Evolutionary conservation across 495 filamentous ascomycete genomes (phyloP).

Genomic region (Alectoria sarmentosa): DNA sequence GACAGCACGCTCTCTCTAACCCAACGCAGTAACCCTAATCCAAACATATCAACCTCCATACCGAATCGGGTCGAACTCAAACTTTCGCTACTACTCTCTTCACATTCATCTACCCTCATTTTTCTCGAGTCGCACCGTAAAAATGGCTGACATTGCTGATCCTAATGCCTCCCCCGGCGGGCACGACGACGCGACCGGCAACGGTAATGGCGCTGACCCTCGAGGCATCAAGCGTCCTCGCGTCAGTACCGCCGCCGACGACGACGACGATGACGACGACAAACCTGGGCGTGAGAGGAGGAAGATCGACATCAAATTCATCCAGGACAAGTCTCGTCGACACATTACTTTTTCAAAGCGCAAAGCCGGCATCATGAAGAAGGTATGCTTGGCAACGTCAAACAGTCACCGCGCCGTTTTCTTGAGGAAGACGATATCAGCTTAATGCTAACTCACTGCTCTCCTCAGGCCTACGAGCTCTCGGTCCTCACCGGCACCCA

Average conservation of each 20-base stretch:
- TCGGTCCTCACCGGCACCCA: constrained; percentile 98
- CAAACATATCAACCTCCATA: constrained; percentile 19
- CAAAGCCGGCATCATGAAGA: constrained; percentile 99
- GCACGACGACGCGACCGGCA: constrained; percentile 47
- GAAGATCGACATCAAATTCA: constrained; percentile 99
- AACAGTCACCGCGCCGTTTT: constrained; percentile 9
- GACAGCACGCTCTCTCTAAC: constrained; percentile 17
- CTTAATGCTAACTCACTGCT: constrained; percentile 2
- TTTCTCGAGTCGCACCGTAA: constrained; percentile 11
- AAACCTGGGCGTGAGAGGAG: constrained; percentile 96
- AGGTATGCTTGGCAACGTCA: constrained; percentile 52
- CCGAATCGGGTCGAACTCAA: constrained; percentile 22
- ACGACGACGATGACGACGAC: constrained; percentile 97
- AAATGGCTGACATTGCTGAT: constrained; percentile 31
- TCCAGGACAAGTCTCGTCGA: constrained; percentile 98
- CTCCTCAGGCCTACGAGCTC: constrained; percentile 81
- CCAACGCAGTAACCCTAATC: constrained; percentile 25
- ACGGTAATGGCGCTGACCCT: constrained; percentile 53
- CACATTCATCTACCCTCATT: not conserved
- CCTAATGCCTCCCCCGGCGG: constrained; percentile 36
- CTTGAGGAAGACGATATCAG: constrained; percentile 4
- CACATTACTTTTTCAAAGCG: constrained; percentile 99
- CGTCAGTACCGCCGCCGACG: constrained; percentile 69
- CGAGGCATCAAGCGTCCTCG: constrained; percentile 88
- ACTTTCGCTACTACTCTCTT: constrained; percentile 1